A percentile compares a stretch with the other conserved stretches of the same genome.
These are phyloP conservation scores for Terana coerulea DNA, from an alignment of 768 basidiomycete species.

Conservation along the genomic window DNA sequence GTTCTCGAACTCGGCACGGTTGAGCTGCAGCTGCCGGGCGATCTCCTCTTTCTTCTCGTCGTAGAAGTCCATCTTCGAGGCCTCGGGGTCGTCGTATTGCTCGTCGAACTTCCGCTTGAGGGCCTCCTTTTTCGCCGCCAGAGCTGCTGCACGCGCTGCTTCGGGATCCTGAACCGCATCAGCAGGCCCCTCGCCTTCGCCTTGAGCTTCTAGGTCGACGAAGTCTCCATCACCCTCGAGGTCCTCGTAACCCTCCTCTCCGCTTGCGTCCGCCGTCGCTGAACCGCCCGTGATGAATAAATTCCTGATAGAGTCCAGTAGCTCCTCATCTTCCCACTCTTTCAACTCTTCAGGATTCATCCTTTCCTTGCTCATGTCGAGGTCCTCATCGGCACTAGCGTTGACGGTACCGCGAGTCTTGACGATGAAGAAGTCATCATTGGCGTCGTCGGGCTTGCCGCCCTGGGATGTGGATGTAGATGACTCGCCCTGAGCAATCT, in stretches of 20 bases:
- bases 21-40: conserved; percentile 75
- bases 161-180: conserved; percentile 28
- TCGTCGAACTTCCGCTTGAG: conserved; percentile 96
- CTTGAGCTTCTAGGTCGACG: conserved; percentile 37
- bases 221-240: conserved; percentile 32
- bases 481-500: conserved; percentile 51
- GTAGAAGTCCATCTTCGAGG: conserved; percentile 82
- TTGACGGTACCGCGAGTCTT: conserved; percentile 32
- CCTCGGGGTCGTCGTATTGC: conserved; percentile 89
- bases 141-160: conserved; percentile 42
- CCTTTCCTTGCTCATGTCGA: conserved; percentile 69
- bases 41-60: conserved; percentile 90
- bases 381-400: conserved; percentile 40
- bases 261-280: conserved; percentile 31
- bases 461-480: conserved; percentile 8
- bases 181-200: conserved; percentile 9
- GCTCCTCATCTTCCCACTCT: conserved; percentile 81
- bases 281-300: conserved; percentile 84
- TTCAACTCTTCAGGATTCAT: conserved; percentile 48
- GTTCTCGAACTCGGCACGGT: conserved; percentile 80
- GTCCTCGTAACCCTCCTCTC: conserved; percentile 37
- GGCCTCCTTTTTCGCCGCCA: conserved; percentile 84
- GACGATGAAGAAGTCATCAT: conserved; percentile 76
- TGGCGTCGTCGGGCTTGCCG: conserved; percentile 36
- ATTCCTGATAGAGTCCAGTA: conserved; percentile 80